Conservation (phyloP, 768 basidiomycete species). For the Fomitopsis pulvina region DNA sequence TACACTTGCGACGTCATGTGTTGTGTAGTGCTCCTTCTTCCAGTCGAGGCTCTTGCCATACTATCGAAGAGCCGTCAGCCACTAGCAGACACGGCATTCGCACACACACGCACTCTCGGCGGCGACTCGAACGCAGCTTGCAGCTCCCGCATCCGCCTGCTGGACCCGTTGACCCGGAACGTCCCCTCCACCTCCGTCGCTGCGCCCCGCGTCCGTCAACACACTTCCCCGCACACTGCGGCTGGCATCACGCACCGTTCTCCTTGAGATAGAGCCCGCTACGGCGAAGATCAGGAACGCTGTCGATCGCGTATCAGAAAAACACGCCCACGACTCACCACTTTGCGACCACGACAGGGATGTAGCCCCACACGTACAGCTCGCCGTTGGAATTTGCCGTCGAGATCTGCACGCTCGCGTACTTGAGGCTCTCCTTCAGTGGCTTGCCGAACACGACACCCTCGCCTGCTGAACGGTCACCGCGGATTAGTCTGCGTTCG, state of each 20-base stretch:
- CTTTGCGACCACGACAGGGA: constrained; percentile 96
- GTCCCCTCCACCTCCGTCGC: constrained; percentile 92
- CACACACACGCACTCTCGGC: constrained; percentile 58
- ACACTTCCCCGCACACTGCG: not conserved
- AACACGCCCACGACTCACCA: constrained; percentile 49
- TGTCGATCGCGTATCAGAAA: constrained; percentile 8
- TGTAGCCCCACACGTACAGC: constrained; percentile 87
- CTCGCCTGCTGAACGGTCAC: constrained; percentile 20
- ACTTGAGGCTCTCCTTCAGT: constrained; percentile 74
- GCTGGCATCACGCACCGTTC: constrained; percentile 51
- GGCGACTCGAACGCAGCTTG: constrained; percentile 87
- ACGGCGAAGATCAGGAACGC: constrained; percentile 11
- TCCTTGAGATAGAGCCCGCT: constrained; percentile 95
- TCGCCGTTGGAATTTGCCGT: constrained; percentile 80
- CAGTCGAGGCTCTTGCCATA: constrained; percentile 94
- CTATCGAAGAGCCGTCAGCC: constrained; percentile 32
- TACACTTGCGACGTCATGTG: constrained; percentile 96
- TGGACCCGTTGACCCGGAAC: constrained; percentile 94
- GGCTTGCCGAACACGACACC: constrained; percentile 79
- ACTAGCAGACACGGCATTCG: not conserved
- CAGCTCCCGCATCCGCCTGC: constrained; percentile 91
- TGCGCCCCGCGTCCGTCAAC: constrained; percentile 18
- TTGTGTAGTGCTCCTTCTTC: constrained; percentile 79
- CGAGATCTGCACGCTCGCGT: constrained; percentile 91
- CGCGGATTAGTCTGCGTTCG: constrained; percentile 17